A percentile compares a stretch with the other conserved stretches of the same genome.
Evolutionary conservation across 2,329 filamentous ascomycete species (phyloP).

Genomic region (Sporothrix protearum): DNA sequence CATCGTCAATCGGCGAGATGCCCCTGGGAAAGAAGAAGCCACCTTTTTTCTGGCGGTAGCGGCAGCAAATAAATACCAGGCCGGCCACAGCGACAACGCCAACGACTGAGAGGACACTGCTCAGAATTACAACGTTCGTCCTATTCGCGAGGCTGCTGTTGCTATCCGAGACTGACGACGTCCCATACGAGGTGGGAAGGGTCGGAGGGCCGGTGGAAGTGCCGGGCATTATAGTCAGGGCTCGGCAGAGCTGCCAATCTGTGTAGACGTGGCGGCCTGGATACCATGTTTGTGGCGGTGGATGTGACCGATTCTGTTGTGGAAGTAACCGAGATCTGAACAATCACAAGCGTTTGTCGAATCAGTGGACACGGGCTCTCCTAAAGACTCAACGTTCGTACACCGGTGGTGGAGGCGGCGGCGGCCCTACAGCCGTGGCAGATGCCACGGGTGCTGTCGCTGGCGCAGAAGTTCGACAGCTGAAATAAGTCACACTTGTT

Average conservation of each 20-base stretch:
- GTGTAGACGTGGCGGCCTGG: not conserved
- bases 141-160: conserved; percentile 32
- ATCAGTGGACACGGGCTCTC: not conserved
- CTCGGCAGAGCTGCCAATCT: not conserved
- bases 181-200: not conserved
- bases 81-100: conserved; percentile 41
- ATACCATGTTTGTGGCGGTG: not conserved
- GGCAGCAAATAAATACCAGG: conserved; percentile 39
- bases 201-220: not conserved
- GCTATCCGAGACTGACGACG: not conserved
- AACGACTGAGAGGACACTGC: conserved; percentile 48
- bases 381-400: not conserved
- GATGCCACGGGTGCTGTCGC: not conserved
- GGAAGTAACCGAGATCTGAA: not conserved
- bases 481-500: not conserved
- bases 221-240: not conserved
- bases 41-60: conserved; percentile 39
- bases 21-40: conserved; percentile 50
- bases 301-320: not conserved
- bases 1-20: conserved; percentile 60
- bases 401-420: not conserved
- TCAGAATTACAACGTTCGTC: conserved; percentile 50
- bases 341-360: not conserved
- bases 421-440: conserved; percentile 14
- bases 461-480: not conserved